These are phyloP conservation scores for Quaeritorhiza haematococci DNA, from an alignment of 371 early-diverging fungal species.

Conservation along the genomic window DNA sequence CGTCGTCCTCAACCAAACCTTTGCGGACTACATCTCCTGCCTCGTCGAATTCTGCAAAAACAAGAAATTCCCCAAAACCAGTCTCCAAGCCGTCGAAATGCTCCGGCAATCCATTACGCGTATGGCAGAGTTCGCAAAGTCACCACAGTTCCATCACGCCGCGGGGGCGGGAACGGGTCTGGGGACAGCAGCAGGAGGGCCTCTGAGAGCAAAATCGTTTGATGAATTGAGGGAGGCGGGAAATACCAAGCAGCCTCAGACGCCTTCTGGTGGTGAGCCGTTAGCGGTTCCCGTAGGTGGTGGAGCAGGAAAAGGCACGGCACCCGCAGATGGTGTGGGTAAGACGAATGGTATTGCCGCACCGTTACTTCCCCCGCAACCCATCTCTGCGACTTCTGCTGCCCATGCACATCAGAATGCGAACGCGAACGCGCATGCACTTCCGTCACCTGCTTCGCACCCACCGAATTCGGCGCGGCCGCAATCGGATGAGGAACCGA, in stretches of 20 bases:
- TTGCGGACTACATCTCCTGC: constrained; percentile 45
- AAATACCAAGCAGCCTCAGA: no score
- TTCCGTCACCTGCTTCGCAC: constrained; percentile 18
- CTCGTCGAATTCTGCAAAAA: constrained; percentile 51
- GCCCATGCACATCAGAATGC: not conserved
- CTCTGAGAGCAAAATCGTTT: no score
- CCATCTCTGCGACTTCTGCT: constrained; percentile 5
- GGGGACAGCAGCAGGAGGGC: no score
- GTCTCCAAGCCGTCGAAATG: constrained; percentile 25
- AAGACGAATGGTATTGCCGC: no score
- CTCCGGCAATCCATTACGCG: constrained; percentile 12
- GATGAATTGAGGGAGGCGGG: no score
- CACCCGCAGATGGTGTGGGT: no score
- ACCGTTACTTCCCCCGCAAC: no score
- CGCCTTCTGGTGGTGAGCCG: no score
- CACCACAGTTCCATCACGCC: not conserved
- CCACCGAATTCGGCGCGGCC: constrained; percentile 14
- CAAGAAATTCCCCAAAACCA: constrained; percentile 35
- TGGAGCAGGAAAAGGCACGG: no score
- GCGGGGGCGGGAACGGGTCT: no score
- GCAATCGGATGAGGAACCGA: constrained; percentile 42
- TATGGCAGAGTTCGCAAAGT: constrained; percentile 1
- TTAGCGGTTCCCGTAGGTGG: no score
- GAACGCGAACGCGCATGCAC: constrained; percentile 6
- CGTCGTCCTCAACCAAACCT: constrained; percentile 37